Evolutionary conservation across 305 asterid genomes (phyloP).

Genomic region (Fraxinus floribunda): DNA sequence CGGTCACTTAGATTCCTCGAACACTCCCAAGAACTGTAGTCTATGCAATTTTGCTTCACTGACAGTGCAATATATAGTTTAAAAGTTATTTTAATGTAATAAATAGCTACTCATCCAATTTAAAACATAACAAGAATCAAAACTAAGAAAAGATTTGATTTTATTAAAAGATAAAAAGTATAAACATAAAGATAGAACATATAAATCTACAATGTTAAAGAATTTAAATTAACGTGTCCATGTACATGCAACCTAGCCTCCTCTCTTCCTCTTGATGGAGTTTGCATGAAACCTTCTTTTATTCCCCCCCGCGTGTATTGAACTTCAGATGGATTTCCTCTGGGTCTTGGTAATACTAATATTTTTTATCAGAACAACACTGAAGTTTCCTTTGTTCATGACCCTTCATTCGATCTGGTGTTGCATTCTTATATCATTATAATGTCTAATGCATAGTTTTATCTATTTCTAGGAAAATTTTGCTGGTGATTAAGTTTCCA

Average conservation of each 20-base stretch:
- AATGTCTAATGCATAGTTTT: not conserved
- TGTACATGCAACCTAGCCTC: not conserved
- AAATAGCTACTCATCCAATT: not conserved
- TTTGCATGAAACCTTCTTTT: not conserved
- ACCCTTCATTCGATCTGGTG: conserved; percentile 8
- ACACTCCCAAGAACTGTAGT: not conserved
- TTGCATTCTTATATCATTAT: not conserved
- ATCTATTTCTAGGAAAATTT: not conserved
- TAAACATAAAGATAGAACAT: not conserved
- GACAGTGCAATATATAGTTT: not conserved
- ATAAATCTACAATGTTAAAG: not conserved
- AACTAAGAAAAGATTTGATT: not conserved
- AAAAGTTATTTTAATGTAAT: not conserved
- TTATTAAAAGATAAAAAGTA: not conserved
- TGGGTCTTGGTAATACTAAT: not conserved
- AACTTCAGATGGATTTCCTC: not conserved
- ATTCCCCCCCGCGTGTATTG: not conserved
- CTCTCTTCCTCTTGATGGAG: not conserved
- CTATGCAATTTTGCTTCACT: not conserved
- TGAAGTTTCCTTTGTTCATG: not conserved
- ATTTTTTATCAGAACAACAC: not conserved
- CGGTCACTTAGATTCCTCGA: not conserved
- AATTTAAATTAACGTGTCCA: not conserved
- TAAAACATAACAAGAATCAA: not conserved
- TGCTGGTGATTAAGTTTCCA: conserved; percentile 4